Conservation (phyloP, 2,329 filamentous ascomycete genomes). For the Fusarium sp. region DNA sequence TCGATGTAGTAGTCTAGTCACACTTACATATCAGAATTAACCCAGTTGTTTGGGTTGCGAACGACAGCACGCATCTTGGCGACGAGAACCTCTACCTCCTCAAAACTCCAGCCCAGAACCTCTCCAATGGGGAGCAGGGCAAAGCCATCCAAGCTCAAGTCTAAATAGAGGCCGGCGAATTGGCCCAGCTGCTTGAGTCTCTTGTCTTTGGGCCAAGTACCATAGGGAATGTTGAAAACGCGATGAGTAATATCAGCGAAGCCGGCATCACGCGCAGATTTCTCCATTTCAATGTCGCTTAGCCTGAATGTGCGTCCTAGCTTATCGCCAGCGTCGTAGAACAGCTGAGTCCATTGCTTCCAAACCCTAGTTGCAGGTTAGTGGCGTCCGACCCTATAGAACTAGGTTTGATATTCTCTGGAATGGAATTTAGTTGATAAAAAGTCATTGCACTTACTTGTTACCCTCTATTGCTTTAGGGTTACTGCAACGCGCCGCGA, state of each 20-base stretch:
- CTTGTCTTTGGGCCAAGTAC: constrained; percentile 59
- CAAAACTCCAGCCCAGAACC: constrained; percentile 16
- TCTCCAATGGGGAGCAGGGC: constrained; percentile 11
- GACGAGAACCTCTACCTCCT: constrained; percentile 13
- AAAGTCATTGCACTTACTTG: background rate
- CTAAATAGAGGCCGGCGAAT: constrained; percentile 32
- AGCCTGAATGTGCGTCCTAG: constrained; percentile 46
- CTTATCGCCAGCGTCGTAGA: constrained; percentile 45
- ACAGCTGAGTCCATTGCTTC: constrained; percentile 44
- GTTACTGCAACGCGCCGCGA: background rate
- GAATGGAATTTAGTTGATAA: background rate
- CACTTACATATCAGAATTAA: background rate
- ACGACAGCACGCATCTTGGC: constrained; percentile 18
- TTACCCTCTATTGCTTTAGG: background rate
- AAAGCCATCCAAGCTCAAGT: constrained; percentile 25
- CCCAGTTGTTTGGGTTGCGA: background rate
- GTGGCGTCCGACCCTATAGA: too few species aligned
- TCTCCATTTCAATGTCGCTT: constrained; percentile 24
- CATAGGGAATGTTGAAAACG: constrained; percentile 56
- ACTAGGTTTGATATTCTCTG: too few species aligned
- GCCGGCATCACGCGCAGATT: constrained; percentile 48
- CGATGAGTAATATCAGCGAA: constrained; percentile 52
- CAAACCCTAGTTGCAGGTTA: too few species aligned
- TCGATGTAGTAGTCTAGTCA: too few species aligned
- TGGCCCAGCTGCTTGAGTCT: constrained; percentile 58